Percentiles rank a stretch among this genome's conserved stretches.
These are phyloP conservation scores for Backusella australiensis DNA, from an alignment of 192 early-diverging fungal genomes.

Conservation along the genomic window DNA sequence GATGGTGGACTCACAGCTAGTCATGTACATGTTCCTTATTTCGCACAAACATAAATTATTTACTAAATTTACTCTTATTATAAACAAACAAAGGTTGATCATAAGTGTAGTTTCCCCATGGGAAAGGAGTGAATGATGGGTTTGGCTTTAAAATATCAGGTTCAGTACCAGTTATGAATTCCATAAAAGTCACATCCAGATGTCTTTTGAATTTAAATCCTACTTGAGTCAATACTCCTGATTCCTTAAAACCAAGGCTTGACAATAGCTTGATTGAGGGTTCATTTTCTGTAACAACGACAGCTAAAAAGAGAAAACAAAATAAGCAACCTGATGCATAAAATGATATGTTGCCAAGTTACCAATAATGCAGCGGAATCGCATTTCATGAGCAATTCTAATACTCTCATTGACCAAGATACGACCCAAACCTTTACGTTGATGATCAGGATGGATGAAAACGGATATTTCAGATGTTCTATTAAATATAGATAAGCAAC, in stretches of 20 bases:
- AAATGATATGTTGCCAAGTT: constrained; percentile 6
- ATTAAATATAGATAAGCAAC: neutral
- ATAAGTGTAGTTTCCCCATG: neutral
- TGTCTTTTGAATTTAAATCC: constrained; percentile 52
- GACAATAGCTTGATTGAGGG: no score
- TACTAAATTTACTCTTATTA: neutral
- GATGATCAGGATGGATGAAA: constrained; percentile 45
- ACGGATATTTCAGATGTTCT: constrained; percentile 47
- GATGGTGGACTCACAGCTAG: constrained; percentile 45
- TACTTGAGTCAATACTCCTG: constrained; percentile 43
- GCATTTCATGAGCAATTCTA: constrained; percentile 32
- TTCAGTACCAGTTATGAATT: neutral
- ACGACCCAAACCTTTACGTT: constrained; percentile 40
- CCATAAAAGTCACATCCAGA: constrained; percentile 42
- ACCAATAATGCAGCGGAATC: constrained; percentile 47
- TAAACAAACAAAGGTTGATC: neutral
- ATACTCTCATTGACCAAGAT: constrained; percentile 36
- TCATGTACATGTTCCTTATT: constrained; percentile 21
- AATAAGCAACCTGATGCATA: constrained; percentile 9
- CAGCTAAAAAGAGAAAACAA: no score
- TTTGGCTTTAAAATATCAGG: neutral
- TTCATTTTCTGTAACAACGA: no score
- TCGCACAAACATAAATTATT: neutral
- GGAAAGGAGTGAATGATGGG: neutral
- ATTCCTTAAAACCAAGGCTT: constrained; percentile 40